These are phyloP conservation scores for Rhizoclosmatium sp. DNA, from an alignment of 192 early-diverging fungal genomes.

Conservation along the genomic window DNA sequence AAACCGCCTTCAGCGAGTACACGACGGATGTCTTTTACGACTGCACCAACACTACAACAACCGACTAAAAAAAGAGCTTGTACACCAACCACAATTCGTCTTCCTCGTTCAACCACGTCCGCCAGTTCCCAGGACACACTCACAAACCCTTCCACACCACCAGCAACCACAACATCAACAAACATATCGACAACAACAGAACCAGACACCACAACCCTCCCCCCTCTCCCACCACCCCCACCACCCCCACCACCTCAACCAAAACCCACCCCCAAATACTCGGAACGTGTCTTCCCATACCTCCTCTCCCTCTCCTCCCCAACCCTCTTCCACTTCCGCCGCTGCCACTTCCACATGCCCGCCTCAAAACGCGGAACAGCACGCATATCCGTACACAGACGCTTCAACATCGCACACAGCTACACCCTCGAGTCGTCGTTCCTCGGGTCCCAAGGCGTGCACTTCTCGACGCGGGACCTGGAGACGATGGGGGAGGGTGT, in stretches of 20 bases:
- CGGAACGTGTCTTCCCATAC: constrained; percentile 49
- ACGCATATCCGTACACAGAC: constrained; percentile 40
- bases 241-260: background rate
- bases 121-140: too few relatives aligned
- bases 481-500: constrained; percentile 43
- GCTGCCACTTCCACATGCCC: constrained; percentile 51
- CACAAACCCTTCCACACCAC: too few relatives aligned
- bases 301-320: constrained; percentile 36
- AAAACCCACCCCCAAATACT: constrained; percentile 22
- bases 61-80: too few relatives aligned
- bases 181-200: too few relatives aligned
- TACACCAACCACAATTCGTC: too few relatives aligned
- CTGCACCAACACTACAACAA: too few relatives aligned
- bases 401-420: constrained; percentile 45
- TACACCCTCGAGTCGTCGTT: constrained; percentile 55
- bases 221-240: background rate
- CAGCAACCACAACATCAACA: too few relatives aligned
- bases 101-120: too few relatives aligned
- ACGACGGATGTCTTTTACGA: too few relatives aligned
- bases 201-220: background rate
- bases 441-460: constrained; percentile 44
- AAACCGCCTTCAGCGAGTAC: too few relatives aligned
- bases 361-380: constrained; percentile 47
- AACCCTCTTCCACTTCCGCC: constrained; percentile 43
- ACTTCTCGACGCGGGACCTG: constrained; percentile 40